Evolutionary conservation across 768 basidiomycete genomes (phyloP).

Genomic region (Boletus rubropictus): DNA sequence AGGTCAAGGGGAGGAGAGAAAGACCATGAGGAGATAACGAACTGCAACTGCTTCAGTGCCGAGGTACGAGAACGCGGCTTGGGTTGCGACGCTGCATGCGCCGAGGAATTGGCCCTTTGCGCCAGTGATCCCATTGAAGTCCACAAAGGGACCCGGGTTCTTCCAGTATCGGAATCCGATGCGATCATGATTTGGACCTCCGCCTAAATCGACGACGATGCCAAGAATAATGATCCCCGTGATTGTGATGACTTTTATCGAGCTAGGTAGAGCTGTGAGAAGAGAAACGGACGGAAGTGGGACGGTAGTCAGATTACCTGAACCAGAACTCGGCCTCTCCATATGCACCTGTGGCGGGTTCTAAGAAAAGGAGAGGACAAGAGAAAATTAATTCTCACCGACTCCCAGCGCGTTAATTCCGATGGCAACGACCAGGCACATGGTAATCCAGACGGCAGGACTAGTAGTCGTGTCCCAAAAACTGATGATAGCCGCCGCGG

Average conservation of each 20-base stretch:
- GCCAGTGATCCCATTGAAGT: slow-evolving; percentile 38
- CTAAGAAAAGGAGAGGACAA: background rate
- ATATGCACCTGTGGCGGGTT: slow-evolving; percentile 29
- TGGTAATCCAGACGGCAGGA: slow-evolving; percentile 46
- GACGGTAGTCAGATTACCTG: slow-evolving; percentile 21
- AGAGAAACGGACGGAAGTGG: background rate
- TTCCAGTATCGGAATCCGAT: slow-evolving; percentile 45
- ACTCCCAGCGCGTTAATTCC: slow-evolving; percentile 41
- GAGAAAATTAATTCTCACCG: slow-evolving; percentile 19
- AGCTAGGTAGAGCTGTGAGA: slow-evolving; percentile 23
- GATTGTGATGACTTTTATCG: slow-evolving; percentile 49
- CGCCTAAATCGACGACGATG: slow-evolving; percentile 47
- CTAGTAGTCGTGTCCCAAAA: slow-evolving; percentile 40
- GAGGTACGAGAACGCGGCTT: slow-evolving; percentile 56
- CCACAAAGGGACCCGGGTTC: slow-evolving; percentile 53
- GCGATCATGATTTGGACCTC: slow-evolving; percentile 49
- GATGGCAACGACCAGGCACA: slow-evolving; percentile 48
- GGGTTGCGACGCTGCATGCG: slow-evolving; percentile 47
- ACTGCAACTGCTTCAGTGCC: slow-evolving; percentile 52
- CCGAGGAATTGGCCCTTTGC: slow-evolving; percentile 46
- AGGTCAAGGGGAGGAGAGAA: background rate
- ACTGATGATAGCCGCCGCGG: slow-evolving; percentile 45
- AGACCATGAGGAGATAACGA: slow-evolving; percentile 3
- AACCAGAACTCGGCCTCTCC: slow-evolving; percentile 49
- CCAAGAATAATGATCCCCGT: slow-evolving; percentile 42